A percentile compares a stretch with the other conserved stretches of the same genome.
These are phyloP conservation scores for Quercus suber DNA, from an alignment of 306 rosid genomes.

Conservation along the genomic window DNA sequence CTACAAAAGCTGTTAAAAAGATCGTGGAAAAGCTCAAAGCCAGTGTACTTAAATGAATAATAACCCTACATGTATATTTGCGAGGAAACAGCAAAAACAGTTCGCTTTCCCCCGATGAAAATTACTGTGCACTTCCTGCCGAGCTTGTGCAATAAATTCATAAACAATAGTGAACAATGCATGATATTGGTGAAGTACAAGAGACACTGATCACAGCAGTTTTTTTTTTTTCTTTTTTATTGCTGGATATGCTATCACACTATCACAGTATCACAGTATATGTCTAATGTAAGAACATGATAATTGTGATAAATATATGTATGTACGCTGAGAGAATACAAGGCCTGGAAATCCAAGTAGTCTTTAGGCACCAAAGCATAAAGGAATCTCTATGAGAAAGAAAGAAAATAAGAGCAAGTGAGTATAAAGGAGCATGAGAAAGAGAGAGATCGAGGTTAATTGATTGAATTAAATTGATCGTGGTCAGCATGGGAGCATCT, in stretches of 20 bases:
- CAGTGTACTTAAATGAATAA: neutral
- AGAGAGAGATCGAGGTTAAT: neutral
- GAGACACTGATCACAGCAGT: neutral
- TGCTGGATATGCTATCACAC: neutral
- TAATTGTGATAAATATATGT: neutral
- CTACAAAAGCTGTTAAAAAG: neutral
- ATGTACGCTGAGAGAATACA: neutral
- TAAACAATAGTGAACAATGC: neutral
- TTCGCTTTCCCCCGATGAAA: neutral
- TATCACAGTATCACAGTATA: neutral
- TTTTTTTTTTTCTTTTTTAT: neutral
- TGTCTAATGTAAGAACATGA: neutral
- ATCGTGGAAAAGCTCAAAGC: neutral
- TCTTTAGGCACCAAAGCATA: neutral
- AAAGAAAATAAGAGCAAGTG: neutral
- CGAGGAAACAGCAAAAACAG: neutral
- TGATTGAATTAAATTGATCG: constrained; percentile 22
- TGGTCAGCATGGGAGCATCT: constrained; percentile 37
- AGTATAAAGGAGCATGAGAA: neutral
- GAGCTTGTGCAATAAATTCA: neutral
- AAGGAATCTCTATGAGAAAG: neutral
- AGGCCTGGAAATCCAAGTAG: neutral
- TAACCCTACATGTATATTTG: neutral
- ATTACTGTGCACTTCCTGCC: neutral
- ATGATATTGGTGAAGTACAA: neutral